Base-by-base conservation (phyloP, 1,284 basidiomycete species). In the Papiliotrema terrestris region DNA sequence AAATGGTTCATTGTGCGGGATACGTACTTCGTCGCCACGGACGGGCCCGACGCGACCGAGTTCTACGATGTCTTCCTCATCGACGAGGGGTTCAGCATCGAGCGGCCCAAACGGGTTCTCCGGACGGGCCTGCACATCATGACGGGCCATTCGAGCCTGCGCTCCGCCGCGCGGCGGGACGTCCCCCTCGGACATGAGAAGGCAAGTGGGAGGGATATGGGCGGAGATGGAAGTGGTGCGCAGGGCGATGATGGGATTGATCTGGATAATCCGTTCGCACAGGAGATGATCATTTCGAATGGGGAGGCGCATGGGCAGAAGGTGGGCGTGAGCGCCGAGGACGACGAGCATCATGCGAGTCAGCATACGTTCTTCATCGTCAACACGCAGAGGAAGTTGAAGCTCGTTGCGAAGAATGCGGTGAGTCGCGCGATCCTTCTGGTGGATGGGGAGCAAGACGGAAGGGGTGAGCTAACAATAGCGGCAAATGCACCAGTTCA, bases 401-500 rank as follows among this genome's bases (percentile, higher is more conserved):
- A 95, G 76, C 75, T 98, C 6, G 86, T 85, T 55, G 93, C 96
- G 11, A 87, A 86, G 71, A 96, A 88, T 71, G 91, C 97, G 76
- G 89, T 87, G 51, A 57, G 73, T 69, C 15, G n/a, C 6, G 17
- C 22, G 25, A 37, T 2, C 43, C 11, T 58, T 29, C n/a, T 36
- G 6, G 6, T 9, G 4, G 25, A 29, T 17, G 23, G 8, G n/a
- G n/a, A n/a, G n/a, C n/a, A n/a, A n/a, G n/a, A n/a, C n/a, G n/a
- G n/a, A n/a, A 13, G 22, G 49, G 38, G 46, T 35, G 49, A 8
- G 26, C 49, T 46, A 23, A 51, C 25, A n/a, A 35, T 2, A 17
- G 87, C 84, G 94, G 26, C 91, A 96, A 81, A 97, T 98, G 92
- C 81, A 92, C 59, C 95, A 98, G 73, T 98, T 94, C 84, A 92